Percentiles rank a stretch among this genome's conserved stretches.
Evolutionary conservation across 2,329 filamentous ascomycete species (phyloP).

Genomic region (Cladosporium sp.): DNA sequence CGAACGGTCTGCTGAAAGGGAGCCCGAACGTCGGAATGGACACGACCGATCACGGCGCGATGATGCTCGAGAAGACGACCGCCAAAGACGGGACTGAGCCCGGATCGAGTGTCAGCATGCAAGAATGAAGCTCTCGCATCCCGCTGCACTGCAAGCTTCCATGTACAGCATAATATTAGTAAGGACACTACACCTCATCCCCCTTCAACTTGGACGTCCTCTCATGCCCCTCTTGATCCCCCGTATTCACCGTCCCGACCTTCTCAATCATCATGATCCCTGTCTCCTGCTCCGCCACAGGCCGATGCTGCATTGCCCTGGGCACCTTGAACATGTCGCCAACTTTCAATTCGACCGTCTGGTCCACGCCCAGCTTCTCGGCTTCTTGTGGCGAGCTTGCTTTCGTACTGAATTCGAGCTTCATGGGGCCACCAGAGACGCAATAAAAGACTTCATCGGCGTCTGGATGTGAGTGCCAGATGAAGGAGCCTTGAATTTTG

Average conservation of each 20-base stretch:
- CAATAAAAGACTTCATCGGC: constrained; percentile 40
- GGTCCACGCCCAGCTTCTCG: constrained; percentile 25
- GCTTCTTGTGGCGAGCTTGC: constrained; percentile 22
- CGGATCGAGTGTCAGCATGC: too few species aligned
- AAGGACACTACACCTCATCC: neutral
- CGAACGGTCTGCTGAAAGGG: neutral
- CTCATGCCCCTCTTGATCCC: constrained; percentile 16
- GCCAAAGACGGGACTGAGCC: neutral
- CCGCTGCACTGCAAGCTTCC: too few species aligned
- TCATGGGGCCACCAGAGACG: constrained; percentile 26
- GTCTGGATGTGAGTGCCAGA: constrained; percentile 38
- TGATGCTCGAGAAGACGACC: neutral
- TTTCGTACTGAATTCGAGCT: constrained; percentile 21
- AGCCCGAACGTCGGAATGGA: neutral
- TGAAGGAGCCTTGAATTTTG: constrained; percentile 35
- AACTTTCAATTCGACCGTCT: constrained; percentile 24
- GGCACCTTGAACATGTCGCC: constrained; percentile 35
- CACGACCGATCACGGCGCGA: neutral
- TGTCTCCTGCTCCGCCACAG: constrained; percentile 30
- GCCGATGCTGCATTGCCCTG: constrained; percentile 34
- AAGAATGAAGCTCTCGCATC: too few species aligned
- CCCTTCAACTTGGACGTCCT: constrained; percentile 5
- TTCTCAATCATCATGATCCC: constrained; percentile 36
- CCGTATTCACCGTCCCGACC: constrained; percentile 22
- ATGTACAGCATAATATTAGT: too few species aligned